Evolutionary conservation across 257 asterid genomes (phyloP), one percentile per base, ranked within the genome.

Genomic region (Agastache rugosa): DNA sequence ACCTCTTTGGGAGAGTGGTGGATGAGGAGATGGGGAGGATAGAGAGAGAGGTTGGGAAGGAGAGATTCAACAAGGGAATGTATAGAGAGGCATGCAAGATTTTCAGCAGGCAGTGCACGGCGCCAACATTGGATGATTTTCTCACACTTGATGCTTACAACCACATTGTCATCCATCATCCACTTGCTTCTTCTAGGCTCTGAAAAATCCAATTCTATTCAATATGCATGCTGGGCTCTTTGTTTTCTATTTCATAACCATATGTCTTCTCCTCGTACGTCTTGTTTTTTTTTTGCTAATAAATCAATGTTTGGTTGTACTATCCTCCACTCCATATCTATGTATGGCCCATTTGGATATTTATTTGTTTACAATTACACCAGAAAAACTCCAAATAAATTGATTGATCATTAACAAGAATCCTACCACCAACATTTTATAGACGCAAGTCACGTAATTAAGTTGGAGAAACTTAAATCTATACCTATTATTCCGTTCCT

Each of bases 11-110:
- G 65, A 72, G 96, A n/a, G 89, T 95, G 6, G 91, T 90, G 0
- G 99, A 92, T 3, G 99, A 95, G 69, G 99, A 95, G 66, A 95
- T 95, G 99, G 90, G 55, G 0, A 85, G 99, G 87, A 95, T 95
- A 3, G 90, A 88, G 82, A 81, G 81, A 7, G 97, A 94, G 73
- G 90, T 94, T 10, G 97, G 97, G 16, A 84, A 75, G 78, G 97
- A 94, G 35, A 94, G 83, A 8, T 92, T 92, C 78, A 72, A 68
- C 17, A 87, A 75, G 55, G 99, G 98, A 10, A 89, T 76, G 96
- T 95, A 90, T 16, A 87, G 55, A 12, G 97, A 90, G 66, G 99
- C 98, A 3, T 84, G 97, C 82, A 82, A 72, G 90, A 81, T 92
- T 7, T 95, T 95, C 85, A 83, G 82, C 0, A 81, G 80, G 87